phyloP scores from a whole-genome alignment of 108 stramenopile genomes.

The Nannochloropsis salina region DNA sequence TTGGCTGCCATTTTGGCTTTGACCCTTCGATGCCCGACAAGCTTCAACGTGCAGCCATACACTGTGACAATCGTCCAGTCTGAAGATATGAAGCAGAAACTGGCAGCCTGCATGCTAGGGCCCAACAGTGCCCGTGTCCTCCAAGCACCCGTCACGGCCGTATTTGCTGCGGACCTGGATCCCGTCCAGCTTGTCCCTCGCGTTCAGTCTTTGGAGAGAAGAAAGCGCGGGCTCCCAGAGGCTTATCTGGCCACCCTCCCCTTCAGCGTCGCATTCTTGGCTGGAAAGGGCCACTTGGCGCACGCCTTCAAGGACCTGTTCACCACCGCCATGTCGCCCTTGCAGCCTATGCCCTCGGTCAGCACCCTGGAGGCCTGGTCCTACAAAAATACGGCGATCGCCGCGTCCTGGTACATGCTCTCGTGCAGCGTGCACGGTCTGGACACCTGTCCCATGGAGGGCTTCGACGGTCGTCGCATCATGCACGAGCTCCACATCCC shows the following conservation, averaged over 20 bases:
- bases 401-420: constrained; percentile 71
- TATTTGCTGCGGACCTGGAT: constrained; percentile 69
- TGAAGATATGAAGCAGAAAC: constrained; percentile 52
- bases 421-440: constrained; percentile 64
- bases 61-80: constrained; percentile 62
- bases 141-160: constrained; percentile 73
- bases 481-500: constrained; percentile 19
- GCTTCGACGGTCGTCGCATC: constrained; percentile 41
- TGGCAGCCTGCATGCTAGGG: constrained; percentile 63
- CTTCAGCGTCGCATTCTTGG: constrained; percentile 56
- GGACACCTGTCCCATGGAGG: constrained; percentile 79
- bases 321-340: constrained; percentile 21
- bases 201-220: constrained; percentile 32
- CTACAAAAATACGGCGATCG: constrained; percentile 72
- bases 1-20: constrained; percentile 45
- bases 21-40: constrained; percentile 65
- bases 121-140: constrained; percentile 67
- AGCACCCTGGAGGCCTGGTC: constrained; percentile 67
- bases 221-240: background rate
- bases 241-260: constrained; percentile 25
- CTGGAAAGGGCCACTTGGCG: constrained; percentile 57
- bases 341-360: constrained; percentile 62
- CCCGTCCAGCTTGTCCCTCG: constrained; percentile 29
- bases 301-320: constrained; percentile 37
- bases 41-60: constrained; percentile 79